A percentile compares a stretch with the other conserved stretches of the same genome.
These are phyloP conservation scores for Fusarium nygamai DNA, from an alignment of 2,329 filamentous ascomycete species.

Conservation along the genomic window DNA sequence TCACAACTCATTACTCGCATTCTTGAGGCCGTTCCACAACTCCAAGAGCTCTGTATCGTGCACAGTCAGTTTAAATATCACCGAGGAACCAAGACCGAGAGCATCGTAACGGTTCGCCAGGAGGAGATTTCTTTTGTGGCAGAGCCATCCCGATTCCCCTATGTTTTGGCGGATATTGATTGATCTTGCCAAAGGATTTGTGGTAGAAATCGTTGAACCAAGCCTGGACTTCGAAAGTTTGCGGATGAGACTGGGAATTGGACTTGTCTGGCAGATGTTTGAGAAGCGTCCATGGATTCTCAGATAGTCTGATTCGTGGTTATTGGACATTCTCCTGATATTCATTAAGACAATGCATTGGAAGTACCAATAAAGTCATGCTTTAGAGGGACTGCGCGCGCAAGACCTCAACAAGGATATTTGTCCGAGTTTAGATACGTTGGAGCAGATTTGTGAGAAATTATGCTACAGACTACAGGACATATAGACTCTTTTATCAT, in stretches of 20 bases:
- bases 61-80: too few species aligned
- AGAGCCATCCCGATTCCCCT: background rate
- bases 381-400: background rate
- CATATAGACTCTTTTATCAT: background rate
- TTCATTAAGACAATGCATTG: background rate
- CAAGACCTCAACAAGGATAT: background rate
- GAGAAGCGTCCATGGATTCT: too few species aligned
- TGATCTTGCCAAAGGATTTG: fast-evolving
- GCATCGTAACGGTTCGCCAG: too few species aligned
- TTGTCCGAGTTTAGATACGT: background rate
- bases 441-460: fast-evolving
- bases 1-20: too few species aligned
- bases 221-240: background rate
- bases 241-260: background rate
- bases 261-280: too few species aligned
- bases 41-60: too few species aligned
- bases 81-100: too few species aligned
- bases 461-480: background rate
- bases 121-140: too few species aligned
- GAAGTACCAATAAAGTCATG: background rate
- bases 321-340: too few species aligned
- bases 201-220: fast-evolving
- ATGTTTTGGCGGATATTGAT: background rate
- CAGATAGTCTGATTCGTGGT: too few species aligned
- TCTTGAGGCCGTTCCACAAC: too few species aligned